Evolutionary conservation across 371 early-diverging fungal species (phyloP).

Genomic region (Mucor saturninus): DNA sequence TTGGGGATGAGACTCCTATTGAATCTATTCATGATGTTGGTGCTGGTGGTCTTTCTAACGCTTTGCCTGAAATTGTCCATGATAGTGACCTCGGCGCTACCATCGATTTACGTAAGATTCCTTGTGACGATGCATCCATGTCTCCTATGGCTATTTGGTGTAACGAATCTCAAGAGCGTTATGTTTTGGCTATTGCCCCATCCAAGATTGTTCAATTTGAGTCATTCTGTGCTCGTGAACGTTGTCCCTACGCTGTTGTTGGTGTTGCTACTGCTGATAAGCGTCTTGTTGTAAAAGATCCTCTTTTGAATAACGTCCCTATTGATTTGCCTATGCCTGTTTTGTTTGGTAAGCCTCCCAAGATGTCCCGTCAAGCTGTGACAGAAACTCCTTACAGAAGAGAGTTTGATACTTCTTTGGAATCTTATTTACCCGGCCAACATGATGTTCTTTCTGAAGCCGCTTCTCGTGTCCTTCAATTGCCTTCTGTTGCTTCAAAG

Average conservation of each 20-base stretch:
- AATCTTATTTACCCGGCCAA: constrained; percentile 58
- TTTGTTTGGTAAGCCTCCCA: constrained; percentile 95
- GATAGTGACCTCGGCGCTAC: constrained; percentile 90
- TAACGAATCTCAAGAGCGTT: constrained; percentile 97
- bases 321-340: constrained; percentile 96
- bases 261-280: constrained; percentile 90
- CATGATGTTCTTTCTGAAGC: constrained; percentile 62
- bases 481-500: constrained; percentile 92
- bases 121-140: constrained; percentile 88
- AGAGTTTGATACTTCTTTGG: constrained; percentile 68
- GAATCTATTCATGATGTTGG: constrained; percentile 97
- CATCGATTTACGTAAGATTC: constrained; percentile 89
- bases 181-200: constrained; percentile 86
- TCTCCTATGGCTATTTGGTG: constrained; percentile 99
- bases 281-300: constrained; percentile 81
- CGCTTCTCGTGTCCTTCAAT: constrained; percentile 76
- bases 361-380: constrained; percentile 82
- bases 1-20: constrained; percentile 84
- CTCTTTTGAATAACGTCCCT: constrained; percentile 65
- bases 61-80: constrained; percentile 96
- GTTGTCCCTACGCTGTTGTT: constrained; percentile 91
- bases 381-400: constrained; percentile 58
- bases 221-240: constrained; percentile 86
- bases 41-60: constrained; percentile 97
- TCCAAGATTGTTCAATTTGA: constrained; percentile 71